Evolutionary conservation across 106 monocot genomes (phyloP).

Genomic region (Xerophyta viscosa): DNA sequence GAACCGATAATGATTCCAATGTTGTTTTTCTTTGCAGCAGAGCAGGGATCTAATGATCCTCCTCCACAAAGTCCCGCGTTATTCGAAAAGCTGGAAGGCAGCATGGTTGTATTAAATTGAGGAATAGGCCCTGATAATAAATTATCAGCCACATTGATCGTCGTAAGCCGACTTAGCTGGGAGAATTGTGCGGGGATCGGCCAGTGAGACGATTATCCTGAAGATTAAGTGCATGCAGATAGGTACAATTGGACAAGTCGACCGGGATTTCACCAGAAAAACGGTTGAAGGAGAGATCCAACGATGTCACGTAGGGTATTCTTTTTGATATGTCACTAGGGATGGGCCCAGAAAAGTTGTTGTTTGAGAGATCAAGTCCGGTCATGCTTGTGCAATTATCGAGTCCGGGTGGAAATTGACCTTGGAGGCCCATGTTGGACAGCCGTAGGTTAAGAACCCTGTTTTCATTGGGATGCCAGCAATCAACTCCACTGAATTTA

Average conservation of each 20-base stretch:
- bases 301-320: constrained; percentile 48
- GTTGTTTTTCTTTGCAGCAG: constrained; percentile 18
- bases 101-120: not conserved
- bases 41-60: constrained; percentile 28
- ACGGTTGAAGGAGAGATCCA: constrained; percentile 74
- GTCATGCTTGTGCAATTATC: constrained; percentile 69
- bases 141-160: constrained; percentile 64
- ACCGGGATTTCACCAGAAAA: constrained; percentile 67
- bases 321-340: constrained; percentile 53
- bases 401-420: constrained; percentile 60
- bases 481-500: constrained; percentile 73
- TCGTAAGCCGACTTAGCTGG: constrained; percentile 36
- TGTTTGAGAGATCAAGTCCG: constrained; percentile 66
- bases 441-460: constrained; percentile 60
- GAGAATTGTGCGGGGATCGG: constrained; percentile 45
- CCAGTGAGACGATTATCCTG: constrained; percentile 58
- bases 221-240: constrained; percentile 60
- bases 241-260: constrained; percentile 40
- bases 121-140: constrained; percentile 56
- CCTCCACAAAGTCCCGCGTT: constrained; percentile 82
- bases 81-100: constrained; percentile 17
- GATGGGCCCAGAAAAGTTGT: constrained; percentile 51
- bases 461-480: constrained; percentile 88
- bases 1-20: constrained; percentile 48
- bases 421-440: constrained; percentile 62